Evolutionary conservation across 257 asterid genomes (phyloP), one percentile per base, ranked within the genome.

Genomic region (Eustoma russellianum): DNA sequence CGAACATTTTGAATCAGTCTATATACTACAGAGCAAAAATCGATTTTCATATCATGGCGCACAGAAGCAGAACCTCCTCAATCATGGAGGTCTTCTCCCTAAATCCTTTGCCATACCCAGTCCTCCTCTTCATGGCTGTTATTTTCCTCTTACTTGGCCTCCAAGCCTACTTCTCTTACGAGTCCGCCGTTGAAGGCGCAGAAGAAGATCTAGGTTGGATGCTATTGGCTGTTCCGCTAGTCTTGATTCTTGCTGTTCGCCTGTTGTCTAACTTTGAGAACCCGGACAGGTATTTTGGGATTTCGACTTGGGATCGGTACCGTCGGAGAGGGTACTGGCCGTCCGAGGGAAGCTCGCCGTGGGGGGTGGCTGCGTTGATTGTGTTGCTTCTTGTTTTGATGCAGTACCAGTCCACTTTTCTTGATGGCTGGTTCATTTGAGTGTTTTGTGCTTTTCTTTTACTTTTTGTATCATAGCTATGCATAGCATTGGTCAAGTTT

Each of bases 281-380:
- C 50, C 73, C 82, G 0, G 70, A 57, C 1, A 59, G 87, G 73
- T 51, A 76, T 63, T 48, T 59, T 41, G 63, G 66, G 57, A 75
- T 77, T 0, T 66, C 83, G 33, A 78, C 94, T 12, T 83, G 78
- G 81, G 83, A 77, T 5, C 65, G 71, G 13, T 69, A 70, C 12
- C 65, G 77, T n/a, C 48, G 79, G 70, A 58, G 53, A 63, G 49
- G 41, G 52, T 65, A 60, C 59, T 46, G 9, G 58, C 40, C 65
- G 54, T 53, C 81, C n/a, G 83, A 75, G 48, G 94, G 92, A 13
- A 63, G 79, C 55, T 83, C 94, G 52, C 98, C 92, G 17, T 84
- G 95, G 98, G 94, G 86, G 6, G 95, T 83, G 72, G 86, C 85
- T 13, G 93, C 93, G 41, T 30, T 81, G 74, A 86, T 90, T 60